Evolutionary conservation across 345 rosid genomes (phyloP).

Genomic region (Syzygium grande): DNA sequence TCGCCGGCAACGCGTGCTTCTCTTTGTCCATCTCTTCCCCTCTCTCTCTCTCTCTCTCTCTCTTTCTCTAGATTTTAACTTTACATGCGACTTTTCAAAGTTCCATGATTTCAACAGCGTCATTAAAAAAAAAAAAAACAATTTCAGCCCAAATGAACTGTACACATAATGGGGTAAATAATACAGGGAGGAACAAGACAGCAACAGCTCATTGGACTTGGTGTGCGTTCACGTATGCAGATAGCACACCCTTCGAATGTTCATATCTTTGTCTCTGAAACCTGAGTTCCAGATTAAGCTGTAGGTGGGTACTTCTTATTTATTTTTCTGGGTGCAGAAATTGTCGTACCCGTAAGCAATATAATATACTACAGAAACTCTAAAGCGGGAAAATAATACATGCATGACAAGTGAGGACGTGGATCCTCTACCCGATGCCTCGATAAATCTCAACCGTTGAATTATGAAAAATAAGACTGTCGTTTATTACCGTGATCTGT

Average conservation of each 20-base stretch:
- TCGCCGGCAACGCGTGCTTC: conserved; percentile 83
- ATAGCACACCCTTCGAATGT: background rate
- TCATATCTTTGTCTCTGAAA: background rate
- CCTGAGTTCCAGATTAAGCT: background rate
- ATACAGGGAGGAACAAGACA: background rate
- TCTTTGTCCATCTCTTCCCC: conserved; percentile 22
- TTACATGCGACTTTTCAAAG: background rate
- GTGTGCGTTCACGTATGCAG: background rate
- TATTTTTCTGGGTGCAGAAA: background rate
- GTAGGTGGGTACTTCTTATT: background rate
- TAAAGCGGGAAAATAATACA: background rate
- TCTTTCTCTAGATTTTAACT: background rate
- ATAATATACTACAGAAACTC: background rate
- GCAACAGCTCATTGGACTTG: background rate
- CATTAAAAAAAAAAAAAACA: background rate
- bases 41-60: conserved; percentile 4
- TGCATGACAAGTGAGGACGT: background rate
- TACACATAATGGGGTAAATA: background rate
- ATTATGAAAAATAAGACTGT: background rate
- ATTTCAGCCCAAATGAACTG: background rate
- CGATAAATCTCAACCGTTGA: background rate
- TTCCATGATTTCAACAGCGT: background rate
- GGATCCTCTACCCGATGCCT: background rate
- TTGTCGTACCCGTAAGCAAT: background rate
- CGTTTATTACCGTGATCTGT: background rate